Evolutionary conservation across 352 stramenopile species (phyloP), one percentile per base, ranked within the genome.

Genomic region (Salisapilia sapeloensis): DNA sequence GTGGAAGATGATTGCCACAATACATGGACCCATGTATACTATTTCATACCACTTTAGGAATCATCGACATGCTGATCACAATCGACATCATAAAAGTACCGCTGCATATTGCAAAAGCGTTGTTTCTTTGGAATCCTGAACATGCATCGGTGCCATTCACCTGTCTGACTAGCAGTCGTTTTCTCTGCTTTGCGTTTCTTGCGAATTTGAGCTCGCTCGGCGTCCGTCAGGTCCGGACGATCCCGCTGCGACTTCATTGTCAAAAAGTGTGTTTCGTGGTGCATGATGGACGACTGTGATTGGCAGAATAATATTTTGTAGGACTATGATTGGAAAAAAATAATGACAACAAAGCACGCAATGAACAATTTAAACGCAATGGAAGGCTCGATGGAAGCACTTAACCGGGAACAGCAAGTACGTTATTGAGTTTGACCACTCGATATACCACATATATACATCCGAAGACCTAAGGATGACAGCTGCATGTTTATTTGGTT

Each of bases 71-170:
- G 38, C 29, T 13, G 13, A 22, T 5, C 8, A 28, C 14, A 24
- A 29, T 9, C 12, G 56, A 33, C 33, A 22, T 58, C 19, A 15
- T 24, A 2, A 23, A 14, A 39, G 29, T 39, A 89, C 72, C 69
- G 58, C 11, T 58, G 35, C 23, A 85, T 78, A 47, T 85, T 89
- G 47, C 74, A 89, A 30, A 56, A 85, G 44, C 74, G 74, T 29
- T 81, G 70, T 49, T 89, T 89, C 33, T 64, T 61, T 47, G 72
- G 52, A 21, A 89, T 49, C 20, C 54, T 59, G 42, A 84, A 85
- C 66, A 85, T 77, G 47, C 74, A 89, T 31, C 66, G 61, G 2
- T 72, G 54, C 74, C 74, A 89, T 35, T 72, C 46, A 21, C 58
- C 69, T 4, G 36, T 46, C 14, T 60, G 44, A 31, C 60, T 66